A percentile compares a stretch with the other conserved stretches of the same genome.
These are phyloP conservation scores for Stemphylium beticola DNA, from an alignment of 2,329 filamentous ascomycete genomes.

Conservation along the genomic window DNA sequence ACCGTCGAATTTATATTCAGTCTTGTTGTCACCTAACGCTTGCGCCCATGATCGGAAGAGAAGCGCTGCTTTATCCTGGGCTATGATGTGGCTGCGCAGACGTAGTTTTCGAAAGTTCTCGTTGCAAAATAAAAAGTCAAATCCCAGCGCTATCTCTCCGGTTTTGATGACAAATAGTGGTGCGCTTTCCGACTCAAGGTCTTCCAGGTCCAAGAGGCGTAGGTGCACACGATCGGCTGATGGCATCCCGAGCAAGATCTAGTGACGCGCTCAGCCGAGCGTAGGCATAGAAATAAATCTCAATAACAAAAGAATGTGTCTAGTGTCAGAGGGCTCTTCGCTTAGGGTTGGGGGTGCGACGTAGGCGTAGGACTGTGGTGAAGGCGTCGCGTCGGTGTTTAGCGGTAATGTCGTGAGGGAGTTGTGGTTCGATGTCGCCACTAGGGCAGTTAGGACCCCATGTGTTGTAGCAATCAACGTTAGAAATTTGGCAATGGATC, in stretches of 20 bases:
- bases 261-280: not conserved
- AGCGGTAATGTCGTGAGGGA: not conserved
- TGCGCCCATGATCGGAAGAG: constrained; percentile 39
- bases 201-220: constrained; percentile 27
- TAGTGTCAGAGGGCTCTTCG: not conserved
- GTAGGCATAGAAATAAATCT: not conserved
- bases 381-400: constrained; percentile 1
- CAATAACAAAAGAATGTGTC: not conserved
- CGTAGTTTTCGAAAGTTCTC: constrained; percentile 23
- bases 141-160: constrained; percentile 11
- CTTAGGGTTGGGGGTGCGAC: not conserved
- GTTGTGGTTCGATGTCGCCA: not conserved
- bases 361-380: not conserved
- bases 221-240: not conserved
- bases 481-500: not conserved
- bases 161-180: constrained; percentile 35
- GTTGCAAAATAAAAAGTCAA: constrained; percentile 33
- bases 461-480: not conserved
- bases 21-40: constrained; percentile 22
- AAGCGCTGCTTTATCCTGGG: constrained; percentile 16
- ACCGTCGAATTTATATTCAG: constrained; percentile 20
- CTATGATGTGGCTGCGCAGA: constrained; percentile 15
- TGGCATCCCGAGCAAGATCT: constrained; percentile 7
- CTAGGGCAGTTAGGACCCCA: constrained; percentile 1
- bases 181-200: constrained; percentile 27